Percentiles rank a stretch among this genome's conserved stretches.
phyloP scores from a whole-genome alignment of 2,329 filamentous ascomycete species.

The Cadophora gregata region DNA sequence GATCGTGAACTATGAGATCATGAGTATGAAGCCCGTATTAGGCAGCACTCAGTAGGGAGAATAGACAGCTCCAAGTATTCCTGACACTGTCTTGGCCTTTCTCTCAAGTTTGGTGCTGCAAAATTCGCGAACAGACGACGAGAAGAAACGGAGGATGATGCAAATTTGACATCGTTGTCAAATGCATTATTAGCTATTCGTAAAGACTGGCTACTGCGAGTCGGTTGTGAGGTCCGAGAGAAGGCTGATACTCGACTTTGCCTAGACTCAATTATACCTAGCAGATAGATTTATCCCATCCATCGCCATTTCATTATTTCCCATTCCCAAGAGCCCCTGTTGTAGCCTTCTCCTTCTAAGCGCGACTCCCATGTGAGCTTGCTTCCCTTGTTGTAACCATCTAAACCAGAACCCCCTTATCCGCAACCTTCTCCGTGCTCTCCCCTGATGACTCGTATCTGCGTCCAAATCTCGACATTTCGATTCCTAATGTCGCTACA shows the following conservation, averaged over 20 bases:
- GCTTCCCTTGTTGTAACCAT: not conserved
- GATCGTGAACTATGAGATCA: not conserved
- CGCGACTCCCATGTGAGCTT: too few relatives aligned
- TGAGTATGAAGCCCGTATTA: not conserved
- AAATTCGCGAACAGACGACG: too few relatives aligned
- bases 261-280: too few relatives aligned
- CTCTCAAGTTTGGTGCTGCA: too few relatives aligned
- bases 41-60: not conserved
- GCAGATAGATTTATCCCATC: not conserved
- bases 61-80: too few relatives aligned
- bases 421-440: not conserved
- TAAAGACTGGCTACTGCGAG: too few relatives aligned
- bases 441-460: not conserved
- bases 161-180: too few relatives aligned
- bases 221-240: too few relatives aligned
- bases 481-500: not conserved
- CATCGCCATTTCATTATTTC: not conserved
- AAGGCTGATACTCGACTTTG: too few relatives aligned
- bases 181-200: too few relatives aligned
- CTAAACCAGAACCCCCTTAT: not conserved
- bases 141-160: too few relatives aligned
- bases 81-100: too few relatives aligned
- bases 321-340: not conserved
- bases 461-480: conserved; percentile 6
- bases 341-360: not conserved